Evolutionary conservation across 2,329 filamentous ascomycete genomes (phyloP), one percentile per base, ranked within the genome.

Genomic region (Fusarium marasasianum): DNA sequence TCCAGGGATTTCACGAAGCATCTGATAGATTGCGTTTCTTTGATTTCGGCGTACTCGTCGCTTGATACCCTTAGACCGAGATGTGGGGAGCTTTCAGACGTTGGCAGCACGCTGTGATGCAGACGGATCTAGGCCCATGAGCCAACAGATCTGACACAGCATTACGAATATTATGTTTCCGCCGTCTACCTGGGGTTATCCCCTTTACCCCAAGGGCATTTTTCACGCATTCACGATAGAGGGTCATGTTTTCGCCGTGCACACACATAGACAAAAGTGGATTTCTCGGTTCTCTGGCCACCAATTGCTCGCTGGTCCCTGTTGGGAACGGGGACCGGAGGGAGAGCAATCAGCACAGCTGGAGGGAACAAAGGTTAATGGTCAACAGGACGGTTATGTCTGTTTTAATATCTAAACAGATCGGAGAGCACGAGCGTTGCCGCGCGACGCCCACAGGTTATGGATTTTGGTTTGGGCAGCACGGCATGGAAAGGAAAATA

Each of bases 201-300:
- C 76, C 73, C 43, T 63, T 60, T 61, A 70, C 77, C 77, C 79
- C 75, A 76, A 80, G 79, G 82, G 81, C 78, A 82, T 82, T 81
- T 83, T 83, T 81, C 80, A 80, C 80, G 77, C 78, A 82, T 83
- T 82, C 79, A 82, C 80, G 79, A 82, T 82, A 84, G 82, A 84
- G 80, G 82, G 82, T 84, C 82, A 82, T 84, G 83, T 80, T 81
- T 82, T 84, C 83, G 82, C 82, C 83, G 82, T 83, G 80, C 81
- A 82, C 76, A 82, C 81, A 82, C 76, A 82, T 90, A 91, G 88
- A 91, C 87, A 90, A 90, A 90, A 90, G 87, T 87, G 87, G 88
- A 89, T 89, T 89, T 88, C 87, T 90, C 88, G 84, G 86, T 87
- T 88, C 83, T 88, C 85, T 87, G 83, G 86, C 86, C 72, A 67